phyloP scores from a whole-genome alignment of 176 grass and related monocot genomes.

The Cenchrus purpureus region DNA sequence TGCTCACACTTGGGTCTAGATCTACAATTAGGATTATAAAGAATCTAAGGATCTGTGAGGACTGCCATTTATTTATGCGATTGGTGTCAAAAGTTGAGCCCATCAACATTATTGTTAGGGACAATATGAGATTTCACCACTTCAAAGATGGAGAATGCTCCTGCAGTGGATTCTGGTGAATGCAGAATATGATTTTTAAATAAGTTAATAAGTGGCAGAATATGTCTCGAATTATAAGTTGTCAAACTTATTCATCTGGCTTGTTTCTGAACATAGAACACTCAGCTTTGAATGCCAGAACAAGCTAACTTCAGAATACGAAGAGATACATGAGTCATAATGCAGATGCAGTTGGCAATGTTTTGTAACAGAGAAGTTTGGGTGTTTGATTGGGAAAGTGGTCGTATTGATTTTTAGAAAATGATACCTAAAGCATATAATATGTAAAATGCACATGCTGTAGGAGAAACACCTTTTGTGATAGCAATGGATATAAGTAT shows the following conservation, averaged over 20 bases:
- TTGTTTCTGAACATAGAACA: conserved; percentile 15
- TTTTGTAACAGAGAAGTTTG: background rate
- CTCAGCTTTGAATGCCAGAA: background rate
- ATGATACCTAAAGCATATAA: background rate
- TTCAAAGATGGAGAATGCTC: conserved; percentile 74
- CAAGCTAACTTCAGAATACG: conserved; percentile 17
- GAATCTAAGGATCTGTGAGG: conserved; percentile 80
- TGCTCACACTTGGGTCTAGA: conserved; percentile 50
- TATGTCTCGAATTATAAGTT: background rate
- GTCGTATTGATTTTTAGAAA: conserved; percentile 22
- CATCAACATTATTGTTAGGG: conserved; percentile 61
- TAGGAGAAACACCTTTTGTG: background rate
- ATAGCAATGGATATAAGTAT: conserved; percentile 9
- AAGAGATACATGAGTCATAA: background rate
- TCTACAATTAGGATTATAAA: conserved; percentile 69
- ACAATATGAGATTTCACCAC: conserved; percentile 76
- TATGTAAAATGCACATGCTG: conserved; percentile 4
- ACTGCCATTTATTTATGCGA: conserved; percentile 66
- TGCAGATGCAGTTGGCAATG: background rate
- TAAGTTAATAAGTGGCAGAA: background rate
- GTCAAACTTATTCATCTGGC: conserved; percentile 8
- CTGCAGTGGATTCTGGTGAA: conserved; percentile 75
- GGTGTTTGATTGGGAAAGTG: conserved; percentile 2
- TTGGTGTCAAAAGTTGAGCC: conserved; percentile 58
- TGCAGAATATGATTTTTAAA: background rate